phyloP scores from a whole-genome alignment of 2,329 filamentous ascomycete species.

The Didymella keratinophila region DNA sequence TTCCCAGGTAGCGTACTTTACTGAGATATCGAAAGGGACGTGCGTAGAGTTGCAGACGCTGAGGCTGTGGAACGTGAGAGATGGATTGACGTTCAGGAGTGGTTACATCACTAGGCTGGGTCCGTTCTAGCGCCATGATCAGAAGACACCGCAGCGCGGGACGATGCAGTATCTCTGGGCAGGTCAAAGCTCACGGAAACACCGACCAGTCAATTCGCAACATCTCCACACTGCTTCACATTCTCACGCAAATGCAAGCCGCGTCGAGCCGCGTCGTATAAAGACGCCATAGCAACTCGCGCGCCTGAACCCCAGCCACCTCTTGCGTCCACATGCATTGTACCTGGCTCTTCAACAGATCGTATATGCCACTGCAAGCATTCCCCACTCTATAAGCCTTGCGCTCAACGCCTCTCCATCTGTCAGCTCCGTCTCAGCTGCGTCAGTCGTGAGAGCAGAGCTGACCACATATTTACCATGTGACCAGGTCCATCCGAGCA shows the following conservation, averaged over 20 bases:
- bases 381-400: slow-evolving; percentile 10
- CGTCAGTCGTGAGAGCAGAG: not conserved
- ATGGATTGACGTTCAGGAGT: slow-evolving; percentile 19
- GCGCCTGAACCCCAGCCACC: slow-evolving; percentile 6
- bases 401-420: not conserved
- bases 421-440: not conserved
- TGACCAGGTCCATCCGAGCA: not conserved
- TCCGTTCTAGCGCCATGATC: slow-evolving; percentile 11
- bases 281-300: slow-evolving; percentile 3
- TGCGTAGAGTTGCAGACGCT: slow-evolving; percentile 20
- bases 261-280: not conserved
- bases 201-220: slow-evolving; percentile 5
- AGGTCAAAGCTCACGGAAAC: slow-evolving; percentile 11
- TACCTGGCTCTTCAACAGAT: not conserved
- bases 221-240: slow-evolving; percentile 8
- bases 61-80: slow-evolving; percentile 17
- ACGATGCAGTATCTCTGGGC: slow-evolving; percentile 18
- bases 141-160: slow-evolving; percentile 14
- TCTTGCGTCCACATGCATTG: not conserved
- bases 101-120: slow-evolving; percentile 17
- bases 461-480: not conserved
- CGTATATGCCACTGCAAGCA: slow-evolving; percentile 1
- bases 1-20: slow-evolving; percentile 15
- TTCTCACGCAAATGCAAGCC: slow-evolving; percentile 9
- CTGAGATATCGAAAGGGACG: slow-evolving; percentile 18